phyloP scores from a whole-genome alignment of 2,329 filamentous ascomycete species.

The Apiospora malaysiana region DNA sequence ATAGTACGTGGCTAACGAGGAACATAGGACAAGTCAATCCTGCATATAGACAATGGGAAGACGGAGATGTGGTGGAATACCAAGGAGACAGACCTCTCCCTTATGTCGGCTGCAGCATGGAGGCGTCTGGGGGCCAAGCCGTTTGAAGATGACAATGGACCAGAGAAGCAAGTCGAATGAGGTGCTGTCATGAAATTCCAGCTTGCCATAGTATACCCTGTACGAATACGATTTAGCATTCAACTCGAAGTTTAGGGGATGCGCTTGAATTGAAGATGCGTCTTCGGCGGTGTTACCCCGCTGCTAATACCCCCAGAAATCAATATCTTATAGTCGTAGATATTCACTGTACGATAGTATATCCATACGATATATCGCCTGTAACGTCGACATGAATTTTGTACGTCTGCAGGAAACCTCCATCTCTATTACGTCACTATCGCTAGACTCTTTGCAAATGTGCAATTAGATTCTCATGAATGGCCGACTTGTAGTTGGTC shows the following conservation, averaged over 20 bases:
- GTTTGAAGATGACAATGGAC: conserved; percentile 45
- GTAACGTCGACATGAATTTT: too few species aligned
- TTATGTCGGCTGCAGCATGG: conserved; percentile 53
- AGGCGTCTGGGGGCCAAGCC: conserved; percentile 50
- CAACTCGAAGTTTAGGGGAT: not conserved
- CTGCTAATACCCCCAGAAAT: not conserved
- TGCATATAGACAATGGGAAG: conserved; percentile 49
- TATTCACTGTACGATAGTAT: too few species aligned
- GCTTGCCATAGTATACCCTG: not conserved
- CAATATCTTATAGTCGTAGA: too few species aligned
- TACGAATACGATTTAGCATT: not conserved
- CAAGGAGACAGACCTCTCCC: conserved; percentile 49
- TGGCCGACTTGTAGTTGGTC: conserved; percentile 1
- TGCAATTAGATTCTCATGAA: too few species aligned
- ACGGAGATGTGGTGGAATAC: conserved; percentile 48
- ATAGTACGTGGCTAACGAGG: conserved; percentile 4
- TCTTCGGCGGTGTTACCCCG: not conserved
- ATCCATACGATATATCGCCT: too few species aligned
- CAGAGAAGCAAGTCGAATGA: not conserved
- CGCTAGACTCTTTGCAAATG: too few species aligned
- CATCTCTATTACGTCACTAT: too few species aligned
- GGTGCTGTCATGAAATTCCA: not conserved
- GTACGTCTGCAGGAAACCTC: too few species aligned
- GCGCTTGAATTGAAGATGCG: not conserved
- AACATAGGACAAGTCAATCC: conserved; percentile 50